Evolutionary conservation across 2,329 filamentous ascomycete genomes (phyloP).

Genomic region (Plenodomus tracheiphilus): DNA sequence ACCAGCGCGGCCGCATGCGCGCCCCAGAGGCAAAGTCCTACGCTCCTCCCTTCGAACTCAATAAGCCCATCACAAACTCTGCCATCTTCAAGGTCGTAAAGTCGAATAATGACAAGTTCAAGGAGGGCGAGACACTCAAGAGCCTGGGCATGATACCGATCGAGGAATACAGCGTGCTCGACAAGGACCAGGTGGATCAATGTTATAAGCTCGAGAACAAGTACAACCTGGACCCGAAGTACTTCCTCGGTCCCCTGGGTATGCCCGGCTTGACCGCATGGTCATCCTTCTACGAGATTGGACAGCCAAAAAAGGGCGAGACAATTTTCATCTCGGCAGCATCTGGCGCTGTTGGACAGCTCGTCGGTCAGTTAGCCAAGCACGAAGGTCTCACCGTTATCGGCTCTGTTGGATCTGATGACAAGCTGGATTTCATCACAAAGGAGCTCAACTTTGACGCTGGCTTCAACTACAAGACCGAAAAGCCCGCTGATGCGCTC

Average conservation of each 20-base stretch:
- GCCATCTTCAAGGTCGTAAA: conserved; percentile 71
- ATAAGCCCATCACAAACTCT: conserved; percentile 66
- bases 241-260: conserved; percentile 76
- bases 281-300: conserved; percentile 73
- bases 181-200: conserved; percentile 48
- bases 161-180: conserved; percentile 69
- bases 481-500: conserved; percentile 69
- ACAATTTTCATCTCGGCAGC: conserved; percentile 83
- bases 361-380: conserved; percentile 84
- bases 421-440: conserved; percentile 75
- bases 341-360: conserved; percentile 77
- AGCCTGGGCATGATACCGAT: conserved; percentile 56
- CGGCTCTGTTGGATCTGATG: conserved; percentile 76
- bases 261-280: conserved; percentile 80
- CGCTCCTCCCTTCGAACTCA: conserved; percentile 62
- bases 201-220: conserved; percentile 69
- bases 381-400: conserved; percentile 77
- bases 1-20: conserved; percentile 81
- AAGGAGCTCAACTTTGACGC: conserved; percentile 71
- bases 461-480: conserved; percentile 89
- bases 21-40: conserved; percentile 67
- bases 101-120: conserved; percentile 65
- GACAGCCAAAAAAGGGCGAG: conserved; percentile 73
- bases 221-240: conserved; percentile 64
- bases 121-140: conserved; percentile 68